Evolutionary conservation across 306 rosid species (phyloP).

Genomic region (Vigna angularis): DNA sequence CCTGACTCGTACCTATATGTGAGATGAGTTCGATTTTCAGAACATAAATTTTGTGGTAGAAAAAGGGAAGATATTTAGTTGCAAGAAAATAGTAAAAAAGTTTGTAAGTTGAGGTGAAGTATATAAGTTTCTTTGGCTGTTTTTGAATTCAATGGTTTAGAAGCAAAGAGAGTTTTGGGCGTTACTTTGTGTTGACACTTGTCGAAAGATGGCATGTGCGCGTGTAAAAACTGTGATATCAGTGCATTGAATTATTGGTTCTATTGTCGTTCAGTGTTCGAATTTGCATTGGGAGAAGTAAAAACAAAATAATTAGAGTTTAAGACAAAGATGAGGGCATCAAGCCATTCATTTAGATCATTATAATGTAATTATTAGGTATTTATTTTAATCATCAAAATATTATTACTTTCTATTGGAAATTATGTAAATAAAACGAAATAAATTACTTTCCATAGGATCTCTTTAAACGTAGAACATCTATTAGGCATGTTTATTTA

Average conservation of each 20-base stretch:
- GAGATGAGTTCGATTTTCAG: slow-evolving; percentile 48
- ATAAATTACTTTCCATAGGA: no score
- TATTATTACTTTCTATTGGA: no score
- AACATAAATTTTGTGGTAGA: slow-evolving; percentile 42
- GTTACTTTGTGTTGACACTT: slow-evolving; percentile 20
- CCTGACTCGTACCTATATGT: slow-evolving; percentile 70
- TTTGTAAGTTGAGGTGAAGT: slow-evolving; percentile 16
- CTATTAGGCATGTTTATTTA: no score
- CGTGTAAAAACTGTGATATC: slow-evolving; percentile 35
- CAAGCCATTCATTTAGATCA: no score
- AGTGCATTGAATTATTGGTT: slow-evolving; percentile 2
- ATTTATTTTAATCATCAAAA: no score
- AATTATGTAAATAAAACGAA: no score
- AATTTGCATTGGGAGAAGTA: neutral
- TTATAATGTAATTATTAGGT: no score
- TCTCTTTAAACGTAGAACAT: no score
- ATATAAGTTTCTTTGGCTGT: neutral
- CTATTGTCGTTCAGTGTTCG: neutral
- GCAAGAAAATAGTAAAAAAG: neutral
- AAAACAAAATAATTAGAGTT: neutral
- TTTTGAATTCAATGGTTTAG: slow-evolving; percentile 38
- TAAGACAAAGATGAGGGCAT: no score
- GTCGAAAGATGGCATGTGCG: neutral
- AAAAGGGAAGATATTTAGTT: neutral
- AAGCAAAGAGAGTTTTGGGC: slow-evolving; percentile 29